A percentile compares a stretch with the other conserved stretches of the same genome.
Evolutionary conservation across 140 eudicot genomes (phyloP).

Genomic region (Bidens hawaiensis): DNA sequence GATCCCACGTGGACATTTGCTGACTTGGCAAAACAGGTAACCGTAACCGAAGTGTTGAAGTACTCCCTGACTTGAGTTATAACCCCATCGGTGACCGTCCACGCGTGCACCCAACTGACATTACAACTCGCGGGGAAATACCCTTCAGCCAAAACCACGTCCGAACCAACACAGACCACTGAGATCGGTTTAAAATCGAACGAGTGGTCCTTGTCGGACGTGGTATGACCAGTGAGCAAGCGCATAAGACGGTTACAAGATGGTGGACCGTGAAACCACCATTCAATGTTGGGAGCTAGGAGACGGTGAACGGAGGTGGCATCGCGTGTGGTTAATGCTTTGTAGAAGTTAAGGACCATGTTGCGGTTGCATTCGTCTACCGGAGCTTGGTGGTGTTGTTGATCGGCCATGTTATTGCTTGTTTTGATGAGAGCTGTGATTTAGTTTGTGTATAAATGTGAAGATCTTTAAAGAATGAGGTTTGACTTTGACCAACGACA

Average conservation of each 20-base stretch:
- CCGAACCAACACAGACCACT: conserved; percentile 48
- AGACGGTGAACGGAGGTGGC: conserved; percentile 46
- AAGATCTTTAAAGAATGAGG: conserved; percentile 5
- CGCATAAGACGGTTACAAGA: conserved; percentile 71
- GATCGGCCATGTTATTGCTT: conserved; percentile 4
- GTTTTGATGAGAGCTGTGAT: background rate
- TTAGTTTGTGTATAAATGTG: conserved; percentile 6
- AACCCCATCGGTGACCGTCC: conserved; percentile 68
- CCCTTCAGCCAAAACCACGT: conserved; percentile 78
- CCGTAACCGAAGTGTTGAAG: conserved; percentile 70
- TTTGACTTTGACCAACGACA: conserved; percentile 8
- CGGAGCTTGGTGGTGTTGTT: conserved; percentile 11
- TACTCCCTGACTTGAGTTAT: conserved; percentile 81
- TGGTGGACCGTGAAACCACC: conserved; percentile 97
- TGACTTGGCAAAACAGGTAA: conserved; percentile 45
- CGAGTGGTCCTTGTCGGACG: conserved; percentile 12
- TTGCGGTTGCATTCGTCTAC: conserved; percentile 39
- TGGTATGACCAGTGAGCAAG: conserved; percentile 51
- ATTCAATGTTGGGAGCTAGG: conserved; percentile 71
- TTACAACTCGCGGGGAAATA: conserved; percentile 24
- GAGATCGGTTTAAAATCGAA: conserved; percentile 49
- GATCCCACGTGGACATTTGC: background rate
- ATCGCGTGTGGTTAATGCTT: conserved; percentile 57
- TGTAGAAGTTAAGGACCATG: conserved; percentile 55
- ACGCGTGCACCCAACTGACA: conserved; percentile 84